Percentiles rank a stretch among this genome's conserved stretches.
phyloP scores from a whole-genome alignment of 768 basidiomycete genomes.

The Phanerochaete carnosa region DNA sequence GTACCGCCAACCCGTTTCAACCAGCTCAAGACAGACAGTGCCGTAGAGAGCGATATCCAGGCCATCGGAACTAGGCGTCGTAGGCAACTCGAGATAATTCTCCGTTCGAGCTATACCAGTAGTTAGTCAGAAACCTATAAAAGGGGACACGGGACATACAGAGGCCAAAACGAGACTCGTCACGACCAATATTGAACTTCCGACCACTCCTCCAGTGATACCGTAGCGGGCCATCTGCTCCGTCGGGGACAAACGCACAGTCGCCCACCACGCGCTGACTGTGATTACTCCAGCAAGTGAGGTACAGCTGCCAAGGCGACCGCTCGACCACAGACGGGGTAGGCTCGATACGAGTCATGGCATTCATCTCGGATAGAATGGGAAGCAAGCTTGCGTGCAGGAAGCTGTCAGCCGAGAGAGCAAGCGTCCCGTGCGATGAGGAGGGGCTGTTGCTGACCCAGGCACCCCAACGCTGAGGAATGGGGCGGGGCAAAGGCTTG shows the following conservation, averaged over 20 bases:
- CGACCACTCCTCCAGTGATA: slow-evolving; percentile 20
- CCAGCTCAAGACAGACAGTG: slow-evolving; percentile 19
- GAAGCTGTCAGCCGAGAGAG: slow-evolving; percentile 20
- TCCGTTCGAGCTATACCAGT: slow-evolving; percentile 13
- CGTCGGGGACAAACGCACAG: slow-evolving; percentile 13
- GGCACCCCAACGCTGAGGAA: slow-evolving; percentile 6
- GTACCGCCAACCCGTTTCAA: slow-evolving; percentile 19
- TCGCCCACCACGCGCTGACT: neutral
- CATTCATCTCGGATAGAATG: slow-evolving; percentile 20
- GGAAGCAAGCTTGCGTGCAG: slow-evolving; percentile 17
- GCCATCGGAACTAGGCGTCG: slow-evolving; percentile 15
- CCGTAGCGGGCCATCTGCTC: slow-evolving; percentile 9
- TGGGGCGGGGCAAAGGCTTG: slow-evolving; percentile 8
- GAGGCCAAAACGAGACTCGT: neutral
- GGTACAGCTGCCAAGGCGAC: slow-evolving; percentile 14
- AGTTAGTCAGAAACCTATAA: neutral
- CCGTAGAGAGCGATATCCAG: slow-evolving; percentile 25
- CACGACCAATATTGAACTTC: neutral
- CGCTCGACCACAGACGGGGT: slow-evolving; percentile 2
- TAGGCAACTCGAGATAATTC: slow-evolving; percentile 26
- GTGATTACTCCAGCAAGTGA: slow-evolving; percentile 15
- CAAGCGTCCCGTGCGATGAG: slow-evolving; percentile 19
- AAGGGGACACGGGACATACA: neutral
- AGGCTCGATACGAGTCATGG: slow-evolving; percentile 21
- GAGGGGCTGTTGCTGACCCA: slow-evolving; percentile 15